Percentiles rank a stretch among this genome's conserved stretches.
phyloP scores from a whole-genome alignment of 2,329 filamentous ascomycete genomes.

The Cercospora zeae-maydis region DNA sequence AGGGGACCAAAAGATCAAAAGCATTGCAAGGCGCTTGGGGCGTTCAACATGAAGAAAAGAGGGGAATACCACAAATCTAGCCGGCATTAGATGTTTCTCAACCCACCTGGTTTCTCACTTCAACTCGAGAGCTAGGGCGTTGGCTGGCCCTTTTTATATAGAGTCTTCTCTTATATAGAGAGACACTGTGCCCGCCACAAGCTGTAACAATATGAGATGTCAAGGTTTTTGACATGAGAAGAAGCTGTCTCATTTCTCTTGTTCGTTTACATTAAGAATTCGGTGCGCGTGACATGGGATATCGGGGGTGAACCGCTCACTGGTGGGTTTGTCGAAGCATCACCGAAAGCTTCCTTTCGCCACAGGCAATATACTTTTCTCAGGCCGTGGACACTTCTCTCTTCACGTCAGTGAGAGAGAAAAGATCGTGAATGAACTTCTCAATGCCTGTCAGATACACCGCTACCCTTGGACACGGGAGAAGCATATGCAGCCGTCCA shows the following conservation, averaged over 20 bases:
- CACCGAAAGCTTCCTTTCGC: no score
- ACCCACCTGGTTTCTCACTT: slow-evolving; percentile 16
- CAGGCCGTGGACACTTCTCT: neutral
- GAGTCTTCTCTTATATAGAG: slow-evolving; percentile 6
- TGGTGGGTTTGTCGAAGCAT: no score
- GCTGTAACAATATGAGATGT: slow-evolving; percentile 12
- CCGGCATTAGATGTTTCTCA: slow-evolving; percentile 7
- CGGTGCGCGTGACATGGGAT: no score
- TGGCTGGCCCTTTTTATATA: slow-evolving; percentile 13
- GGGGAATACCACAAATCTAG: slow-evolving; percentile 1
- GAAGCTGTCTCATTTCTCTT: neutral
- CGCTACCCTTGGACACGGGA: no score
- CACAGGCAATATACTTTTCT: no score
- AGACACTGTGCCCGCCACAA: slow-evolving; percentile 18
- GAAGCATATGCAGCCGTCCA: no score
- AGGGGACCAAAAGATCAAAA: slow-evolving; percentile 17
- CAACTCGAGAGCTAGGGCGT: slow-evolving; percentile 21
- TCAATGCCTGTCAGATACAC: no score
- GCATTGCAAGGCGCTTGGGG: slow-evolving; percentile 28
- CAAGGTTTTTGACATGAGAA: neutral
- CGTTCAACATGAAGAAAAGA: slow-evolving; percentile 23
- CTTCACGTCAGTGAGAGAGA: no score
- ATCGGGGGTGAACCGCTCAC: no score
- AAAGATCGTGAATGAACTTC: no score
- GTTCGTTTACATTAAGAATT: no score